Evolutionary conservation across 2,329 filamentous ascomycete genomes (phyloP).

Genomic region (Rugonectria rugulosa): DNA sequence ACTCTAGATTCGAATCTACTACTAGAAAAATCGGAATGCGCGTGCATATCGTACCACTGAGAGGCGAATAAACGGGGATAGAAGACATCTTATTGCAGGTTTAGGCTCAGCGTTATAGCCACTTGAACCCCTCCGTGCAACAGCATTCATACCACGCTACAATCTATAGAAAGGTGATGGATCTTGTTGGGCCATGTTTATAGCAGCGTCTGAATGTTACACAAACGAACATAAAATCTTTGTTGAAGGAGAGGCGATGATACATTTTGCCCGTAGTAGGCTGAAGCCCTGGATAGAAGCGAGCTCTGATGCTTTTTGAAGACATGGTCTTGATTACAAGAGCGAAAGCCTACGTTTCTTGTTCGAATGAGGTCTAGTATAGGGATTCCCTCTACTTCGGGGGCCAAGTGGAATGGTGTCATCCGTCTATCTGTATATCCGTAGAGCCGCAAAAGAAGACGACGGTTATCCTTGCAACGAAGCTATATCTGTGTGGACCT

Average conservation of each 20-base stretch:
- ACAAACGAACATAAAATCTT: conserved; percentile 37
- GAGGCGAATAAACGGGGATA: conserved; percentile 33
- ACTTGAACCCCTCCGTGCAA: conserved; percentile 53
- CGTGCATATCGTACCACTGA: conserved; percentile 35
- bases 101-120: conserved; percentile 31
- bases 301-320: too few species aligned
- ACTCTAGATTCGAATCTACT: too few species aligned
- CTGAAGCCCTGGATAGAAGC: conserved; percentile 33
- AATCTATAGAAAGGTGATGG: conserved; percentile 75
- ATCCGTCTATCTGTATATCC: too few species aligned
- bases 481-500: too few species aligned
- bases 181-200: conserved; percentile 66
- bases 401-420: too few species aligned
- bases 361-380: too few species aligned
- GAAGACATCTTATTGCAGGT: conserved; percentile 35
- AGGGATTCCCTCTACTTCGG: too few species aligned
- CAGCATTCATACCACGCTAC: conserved; percentile 79
- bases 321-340: too few species aligned
- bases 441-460: too few species aligned
- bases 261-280: conserved; percentile 31
- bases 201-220: conserved; percentile 35
- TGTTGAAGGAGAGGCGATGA: conserved; percentile 27
- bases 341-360: too few species aligned
- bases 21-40: conserved; percentile 46
- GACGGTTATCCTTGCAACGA: too few species aligned